These are phyloP conservation scores for Calophaca sinica DNA, from an alignment of 306 rosid species.

Conservation along the genomic window DNA sequence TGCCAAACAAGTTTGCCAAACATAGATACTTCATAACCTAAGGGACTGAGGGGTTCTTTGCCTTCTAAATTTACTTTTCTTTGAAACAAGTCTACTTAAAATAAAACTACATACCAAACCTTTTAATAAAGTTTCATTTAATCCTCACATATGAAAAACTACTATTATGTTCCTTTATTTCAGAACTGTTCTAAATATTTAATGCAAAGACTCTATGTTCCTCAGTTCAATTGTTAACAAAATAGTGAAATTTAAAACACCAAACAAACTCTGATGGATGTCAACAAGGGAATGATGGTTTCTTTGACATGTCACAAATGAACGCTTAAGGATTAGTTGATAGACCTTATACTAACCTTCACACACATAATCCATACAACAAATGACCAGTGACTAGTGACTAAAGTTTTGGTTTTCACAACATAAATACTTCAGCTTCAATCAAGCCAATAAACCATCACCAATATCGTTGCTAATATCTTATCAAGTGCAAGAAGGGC, in stretches of 20 bases:
- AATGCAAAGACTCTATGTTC: background rate
- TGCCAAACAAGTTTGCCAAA: too few species aligned
- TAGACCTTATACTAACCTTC: background rate
- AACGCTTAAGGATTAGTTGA: constrained; percentile 9
- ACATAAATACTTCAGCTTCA: background rate
- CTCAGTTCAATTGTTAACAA: constrained; percentile 4
- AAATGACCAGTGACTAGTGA: background rate
- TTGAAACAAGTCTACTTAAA: too few species aligned
- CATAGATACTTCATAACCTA: too few species aligned
- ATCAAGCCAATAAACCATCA: constrained; percentile 22
- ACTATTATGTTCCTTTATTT: too few species aligned
- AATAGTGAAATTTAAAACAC: constrained; percentile 2
- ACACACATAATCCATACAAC: background rate
- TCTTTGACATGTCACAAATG: background rate
- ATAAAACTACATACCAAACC: too few species aligned
- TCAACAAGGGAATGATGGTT: constrained; percentile 2
- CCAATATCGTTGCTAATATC: background rate
- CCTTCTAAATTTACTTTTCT: too few species aligned
- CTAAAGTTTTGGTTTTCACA: background rate
- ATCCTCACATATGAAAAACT: too few species aligned
- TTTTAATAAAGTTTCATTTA: too few species aligned
- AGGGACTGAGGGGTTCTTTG: too few species aligned
- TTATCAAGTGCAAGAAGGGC: constrained; percentile 19
- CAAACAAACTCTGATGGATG: background rate
- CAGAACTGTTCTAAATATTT: background rate